Conservation (phyloP, 2,329 filamentous ascomycete genomes). For the Fusarium dimerum region DNA sequence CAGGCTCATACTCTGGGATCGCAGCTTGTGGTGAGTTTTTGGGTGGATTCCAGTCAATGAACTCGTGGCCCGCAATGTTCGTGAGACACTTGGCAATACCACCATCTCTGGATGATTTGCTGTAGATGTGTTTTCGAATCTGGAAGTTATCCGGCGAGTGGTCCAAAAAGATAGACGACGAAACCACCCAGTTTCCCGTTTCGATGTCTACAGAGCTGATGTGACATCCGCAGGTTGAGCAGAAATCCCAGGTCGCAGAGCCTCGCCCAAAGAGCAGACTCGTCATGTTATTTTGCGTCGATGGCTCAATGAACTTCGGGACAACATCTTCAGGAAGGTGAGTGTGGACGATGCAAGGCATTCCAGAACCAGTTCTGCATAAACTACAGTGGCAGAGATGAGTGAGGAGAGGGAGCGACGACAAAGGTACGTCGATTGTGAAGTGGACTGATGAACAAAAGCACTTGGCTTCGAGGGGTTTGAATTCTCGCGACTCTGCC, state of each 20-base stretch:
- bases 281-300: conserved; percentile 37
- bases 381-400: conserved; percentile 49
- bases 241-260: conserved; percentile 42
- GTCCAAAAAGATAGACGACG: conserved; percentile 42
- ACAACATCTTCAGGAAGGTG: conserved; percentile 34
- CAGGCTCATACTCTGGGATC: conserved; percentile 28
- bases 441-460: conserved; percentile 46
- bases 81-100: conserved; percentile 41
- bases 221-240: conserved; percentile 48
- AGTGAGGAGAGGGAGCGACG: conserved; percentile 41
- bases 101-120: conserved; percentile 37
- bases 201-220: conserved; percentile 38
- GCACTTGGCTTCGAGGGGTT: conserved; percentile 46
- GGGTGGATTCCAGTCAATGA: conserved; percentile 40
- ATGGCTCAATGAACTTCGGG: conserved; percentile 43
- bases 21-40: conserved; percentile 29
- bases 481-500: conserved; percentile 22
- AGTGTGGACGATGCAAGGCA: conserved; percentile 44
- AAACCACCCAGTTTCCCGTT: conserved; percentile 39
- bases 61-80: conserved; percentile 28
- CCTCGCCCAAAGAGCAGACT: conserved; percentile 36
- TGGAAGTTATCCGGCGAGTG: conserved; percentile 37
- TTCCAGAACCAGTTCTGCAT: conserved; percentile 45
- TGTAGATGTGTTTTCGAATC: conserved; percentile 39
- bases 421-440: conserved; percentile 40